Evolutionary conservation across 2,329 filamentous ascomycete species (phyloP).

Genomic region (Rhytidhysteron rufulum): DNA sequence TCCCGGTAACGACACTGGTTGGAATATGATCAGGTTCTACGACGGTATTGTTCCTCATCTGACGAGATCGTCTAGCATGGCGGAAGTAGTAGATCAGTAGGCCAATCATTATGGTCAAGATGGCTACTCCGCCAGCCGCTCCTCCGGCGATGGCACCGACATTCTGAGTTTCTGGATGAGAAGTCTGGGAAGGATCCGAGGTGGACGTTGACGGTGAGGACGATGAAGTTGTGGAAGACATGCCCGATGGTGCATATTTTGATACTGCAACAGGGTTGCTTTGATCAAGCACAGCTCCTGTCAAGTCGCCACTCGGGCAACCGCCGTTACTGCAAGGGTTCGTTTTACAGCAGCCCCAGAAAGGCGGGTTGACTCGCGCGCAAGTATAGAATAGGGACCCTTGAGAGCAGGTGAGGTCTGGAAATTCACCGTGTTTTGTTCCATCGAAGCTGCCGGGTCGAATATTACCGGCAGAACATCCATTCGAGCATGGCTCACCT

Average conservation of each 20-base stretch:
- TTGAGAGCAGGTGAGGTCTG: slow-evolving; percentile 28
- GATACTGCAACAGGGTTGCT: slow-evolving; percentile 16
- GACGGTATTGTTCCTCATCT: slow-evolving; percentile 6
- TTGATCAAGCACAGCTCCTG: slow-evolving; percentile 19
- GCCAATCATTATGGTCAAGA: slow-evolving; percentile 18
- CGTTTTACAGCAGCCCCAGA: slow-evolving; percentile 37
- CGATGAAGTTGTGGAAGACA: no score
- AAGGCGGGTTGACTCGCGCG: slow-evolving; percentile 18
- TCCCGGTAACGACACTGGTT: slow-evolving; percentile 1
- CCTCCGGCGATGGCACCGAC: slow-evolving; percentile 24
- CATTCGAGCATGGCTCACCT: slow-evolving; percentile 33
- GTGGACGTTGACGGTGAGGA: no score
- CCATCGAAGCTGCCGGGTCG: slow-evolving; percentile 30
- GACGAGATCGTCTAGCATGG: no score
- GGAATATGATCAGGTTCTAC: slow-evolving; percentile 6
- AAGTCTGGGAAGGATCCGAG: no score
- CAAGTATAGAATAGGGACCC: slow-evolving; percentile 36
- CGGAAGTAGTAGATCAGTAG: slow-evolving; percentile 20
- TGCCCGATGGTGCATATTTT: slow-evolving; percentile 9
- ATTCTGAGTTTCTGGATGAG: no score
- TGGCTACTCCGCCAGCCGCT: slow-evolving; percentile 23
- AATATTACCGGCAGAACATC: slow-evolving; percentile 33
- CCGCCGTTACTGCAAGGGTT: slow-evolving; percentile 32
- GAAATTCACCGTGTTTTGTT: slow-evolving; percentile 26
- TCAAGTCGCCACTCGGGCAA: slow-evolving; percentile 27